Evolutionary conservation across 1,284 basidiomycete genomes (phyloP).

Genomic region (Tilletia horrida): DNA sequence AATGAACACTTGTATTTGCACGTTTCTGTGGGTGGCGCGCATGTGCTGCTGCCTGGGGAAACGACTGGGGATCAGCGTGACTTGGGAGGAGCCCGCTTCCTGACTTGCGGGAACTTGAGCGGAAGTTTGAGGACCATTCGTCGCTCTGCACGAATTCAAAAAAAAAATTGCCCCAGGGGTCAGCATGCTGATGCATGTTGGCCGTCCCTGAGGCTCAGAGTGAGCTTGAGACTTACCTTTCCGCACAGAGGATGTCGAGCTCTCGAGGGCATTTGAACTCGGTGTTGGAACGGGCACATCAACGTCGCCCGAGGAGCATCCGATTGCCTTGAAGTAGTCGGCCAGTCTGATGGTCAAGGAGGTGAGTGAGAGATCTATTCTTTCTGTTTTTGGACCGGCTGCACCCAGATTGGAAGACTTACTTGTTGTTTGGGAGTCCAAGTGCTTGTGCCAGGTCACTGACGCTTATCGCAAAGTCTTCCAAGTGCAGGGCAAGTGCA

Average conservation of each 20-base stretch:
- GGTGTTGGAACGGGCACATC: conserved; percentile 10
- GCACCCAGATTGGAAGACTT: conserved; percentile 21
- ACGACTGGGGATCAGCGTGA: neutral
- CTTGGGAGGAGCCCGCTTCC: conserved; percentile 4
- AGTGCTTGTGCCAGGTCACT: conserved; percentile 29
- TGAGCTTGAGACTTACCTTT: conserved; percentile 2
- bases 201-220: too few species aligned
- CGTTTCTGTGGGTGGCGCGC: too few species aligned
- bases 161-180: neutral
- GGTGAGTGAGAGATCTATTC: too few species aligned
- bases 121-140: conserved; percentile 22
- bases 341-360: conserved; percentile 19
- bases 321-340: conserved; percentile 28
- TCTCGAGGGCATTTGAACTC: conserved; percentile 13
- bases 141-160: conserved; percentile 11
- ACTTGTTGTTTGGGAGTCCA: conserved; percentile 25
- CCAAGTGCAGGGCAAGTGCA: conserved; percentile 46
- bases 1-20: too few species aligned
- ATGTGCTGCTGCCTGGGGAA: neutral
- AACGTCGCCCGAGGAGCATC: conserved; percentile 19
- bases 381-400: too few species aligned
- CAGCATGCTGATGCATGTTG: too few species aligned
- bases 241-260: neutral
- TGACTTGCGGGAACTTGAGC: conserved; percentile 23
- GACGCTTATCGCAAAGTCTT: conserved; percentile 45